phyloP scores from a whole-genome alignment of 2,329 filamentous ascomycete genomes.

The Verticillium isaacii region DNA sequence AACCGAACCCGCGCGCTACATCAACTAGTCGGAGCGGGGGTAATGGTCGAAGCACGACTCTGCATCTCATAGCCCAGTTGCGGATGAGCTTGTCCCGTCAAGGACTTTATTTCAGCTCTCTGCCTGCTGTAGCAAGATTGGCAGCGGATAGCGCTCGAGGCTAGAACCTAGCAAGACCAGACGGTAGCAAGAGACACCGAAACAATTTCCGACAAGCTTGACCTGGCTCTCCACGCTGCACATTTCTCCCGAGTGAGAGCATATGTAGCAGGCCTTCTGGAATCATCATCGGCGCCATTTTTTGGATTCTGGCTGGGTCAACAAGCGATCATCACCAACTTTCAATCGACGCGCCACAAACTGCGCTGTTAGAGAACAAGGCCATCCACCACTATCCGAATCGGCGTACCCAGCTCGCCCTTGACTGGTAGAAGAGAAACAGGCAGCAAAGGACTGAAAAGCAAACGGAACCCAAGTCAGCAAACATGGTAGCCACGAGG shows the following conservation, averaged over 20 bases:
- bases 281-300: constrained; percentile 1
- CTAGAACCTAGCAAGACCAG: constrained; percentile 64
- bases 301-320: not conserved
- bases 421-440: too few species aligned
- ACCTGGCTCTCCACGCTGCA: constrained; percentile 37
- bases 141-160: constrained; percentile 57
- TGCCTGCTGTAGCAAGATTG: constrained; percentile 49
- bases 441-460: too few species aligned
- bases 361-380: not conserved
- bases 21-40: constrained; percentile 14
- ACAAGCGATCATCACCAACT: not conserved
- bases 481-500: not conserved
- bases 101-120: constrained; percentile 30
- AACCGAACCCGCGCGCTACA: constrained; percentile 8
- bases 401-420: not conserved
- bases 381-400: not conserved
- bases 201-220: constrained; percentile 35
- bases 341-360: not conserved
- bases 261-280: constrained; percentile 19
- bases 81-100: constrained; percentile 37
- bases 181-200: constrained; percentile 65
- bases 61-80: constrained; percentile 42
- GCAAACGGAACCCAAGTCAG: not conserved
- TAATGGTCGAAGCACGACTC: constrained; percentile 9
- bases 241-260: constrained; percentile 27